Evolutionary conservation across 2,329 filamentous ascomycete genomes (phyloP).

Genomic region (Blastomyces gilchristii): DNA sequence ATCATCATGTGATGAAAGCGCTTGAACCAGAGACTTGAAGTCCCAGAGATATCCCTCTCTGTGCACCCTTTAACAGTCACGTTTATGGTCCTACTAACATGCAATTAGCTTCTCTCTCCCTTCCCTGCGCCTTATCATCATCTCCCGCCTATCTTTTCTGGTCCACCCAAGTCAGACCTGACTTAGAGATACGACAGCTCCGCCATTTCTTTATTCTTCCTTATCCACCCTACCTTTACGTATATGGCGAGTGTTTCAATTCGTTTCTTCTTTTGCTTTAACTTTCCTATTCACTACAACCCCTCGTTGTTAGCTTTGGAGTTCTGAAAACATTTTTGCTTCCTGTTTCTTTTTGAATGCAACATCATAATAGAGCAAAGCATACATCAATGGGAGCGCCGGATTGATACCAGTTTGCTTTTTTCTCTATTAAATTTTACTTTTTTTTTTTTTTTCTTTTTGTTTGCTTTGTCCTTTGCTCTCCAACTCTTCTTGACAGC

Average conservation of each 20-base stretch:
- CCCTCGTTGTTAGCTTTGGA: background rate
- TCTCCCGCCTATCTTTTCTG: constrained; percentile 6
- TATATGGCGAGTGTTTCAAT: background rate
- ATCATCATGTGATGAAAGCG: constrained; percentile 27
- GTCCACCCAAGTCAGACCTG: background rate
- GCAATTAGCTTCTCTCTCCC: constrained; percentile 7
- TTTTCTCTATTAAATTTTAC: constrained; percentile 5
- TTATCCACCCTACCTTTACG: background rate
- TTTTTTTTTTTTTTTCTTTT: constrained; percentile 1
- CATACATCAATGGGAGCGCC: background rate
- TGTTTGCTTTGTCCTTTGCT: background rate
- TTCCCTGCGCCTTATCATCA: constrained; percentile 19
- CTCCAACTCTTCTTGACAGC: background rate
- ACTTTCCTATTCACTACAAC: background rate
- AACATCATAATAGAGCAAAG: constrained; percentile 1
- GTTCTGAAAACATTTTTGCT: background rate
- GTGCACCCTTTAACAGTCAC: constrained; percentile 5
- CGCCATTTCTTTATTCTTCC: background rate
- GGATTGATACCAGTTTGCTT: constrained; percentile 17
- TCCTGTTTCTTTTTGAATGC: background rate
- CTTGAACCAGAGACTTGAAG: background rate
- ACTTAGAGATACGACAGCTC: constrained; percentile 6
- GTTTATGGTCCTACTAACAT: constrained; percentile 3
- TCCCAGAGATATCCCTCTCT: background rate
- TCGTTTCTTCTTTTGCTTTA: background rate